A percentile compares a stretch with the other conserved stretches of the same genome.
phyloP scores from a whole-genome alignment of 2,329 filamentous ascomycete genomes.

The Talaromyces rugulosus region DNA sequence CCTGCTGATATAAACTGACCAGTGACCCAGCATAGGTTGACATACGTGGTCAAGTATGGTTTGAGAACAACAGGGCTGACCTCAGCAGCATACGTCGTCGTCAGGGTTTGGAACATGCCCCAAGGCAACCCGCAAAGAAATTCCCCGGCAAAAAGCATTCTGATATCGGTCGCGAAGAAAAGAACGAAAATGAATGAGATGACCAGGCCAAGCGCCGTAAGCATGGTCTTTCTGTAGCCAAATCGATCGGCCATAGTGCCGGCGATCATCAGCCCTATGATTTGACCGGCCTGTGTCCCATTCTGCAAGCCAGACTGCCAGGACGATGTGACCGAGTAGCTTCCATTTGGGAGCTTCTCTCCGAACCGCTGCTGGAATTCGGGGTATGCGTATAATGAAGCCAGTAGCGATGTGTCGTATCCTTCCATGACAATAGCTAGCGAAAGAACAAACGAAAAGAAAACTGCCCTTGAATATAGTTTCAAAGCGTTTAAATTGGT shows the following conservation, averaged over 20 bases:
- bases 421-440: slow-evolving; percentile 51
- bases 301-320: slow-evolving; percentile 54
- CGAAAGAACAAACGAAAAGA: slow-evolving; percentile 39
- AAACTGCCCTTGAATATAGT: slow-evolving; percentile 23
- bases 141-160: slow-evolving; percentile 54
- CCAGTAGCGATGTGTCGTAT: slow-evolving; percentile 50
- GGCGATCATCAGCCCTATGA: slow-evolving; percentile 63
- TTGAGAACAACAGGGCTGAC: slow-evolving; percentile 43
- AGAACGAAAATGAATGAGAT: slow-evolving; percentile 42
- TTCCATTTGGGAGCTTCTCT: slow-evolving; percentile 8
- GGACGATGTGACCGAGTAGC: slow-evolving; percentile 47
- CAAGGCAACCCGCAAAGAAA: slow-evolving; percentile 61
- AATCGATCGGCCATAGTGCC: slow-evolving; percentile 57
- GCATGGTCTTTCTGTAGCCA: slow-evolving; percentile 43
- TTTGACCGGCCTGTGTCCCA: slow-evolving; percentile 58
- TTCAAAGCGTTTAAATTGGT: slow-evolving; percentile 16
- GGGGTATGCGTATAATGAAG: slow-evolving; percentile 48
- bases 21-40: slow-evolving; percentile 57
- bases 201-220: slow-evolving; percentile 35
- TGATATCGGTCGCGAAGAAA: slow-evolving; percentile 40
- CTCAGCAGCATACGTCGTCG: slow-evolving; percentile 53
- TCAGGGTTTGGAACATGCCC: slow-evolving; percentile 50
- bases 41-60: slow-evolving; percentile 51
- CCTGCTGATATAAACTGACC: slow-evolving; percentile 51
- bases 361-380: slow-evolving; percentile 39